These are phyloP conservation scores for Trichoderma lentiforme DNA, from an alignment of 2,329 filamentous ascomycete genomes.

Conservation along the genomic window DNA sequence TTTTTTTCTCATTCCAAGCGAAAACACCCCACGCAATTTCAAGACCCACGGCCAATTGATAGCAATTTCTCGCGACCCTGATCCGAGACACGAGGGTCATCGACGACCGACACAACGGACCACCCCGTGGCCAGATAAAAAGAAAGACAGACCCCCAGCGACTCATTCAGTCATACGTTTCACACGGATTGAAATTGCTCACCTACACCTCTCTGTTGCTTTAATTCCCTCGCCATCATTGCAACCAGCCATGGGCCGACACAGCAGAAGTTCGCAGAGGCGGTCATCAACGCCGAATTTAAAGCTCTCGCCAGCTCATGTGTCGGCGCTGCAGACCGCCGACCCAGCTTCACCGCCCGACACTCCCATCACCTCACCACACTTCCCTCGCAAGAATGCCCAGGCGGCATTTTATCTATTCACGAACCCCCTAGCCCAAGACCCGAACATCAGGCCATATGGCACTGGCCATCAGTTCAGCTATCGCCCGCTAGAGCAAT, in stretches of 20 bases:
- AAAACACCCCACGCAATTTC: conserved; percentile 14
- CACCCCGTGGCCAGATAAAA: conserved; percentile 15
- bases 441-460: conserved; percentile 42
- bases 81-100: conserved; percentile 17
- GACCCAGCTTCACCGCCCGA: conserved; percentile 48
- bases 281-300: conserved; percentile 43
- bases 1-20: conserved; percentile 12
- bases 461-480: conserved; percentile 43
- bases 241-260: conserved; percentile 17
- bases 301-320: conserved; percentile 32
- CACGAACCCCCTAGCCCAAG: conserved; percentile 31
- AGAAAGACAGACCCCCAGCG: conserved; percentile 14
- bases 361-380: conserved; percentile 42
- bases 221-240: neutral
- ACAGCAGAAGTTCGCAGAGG: conserved; percentile 31
- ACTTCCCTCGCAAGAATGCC: conserved; percentile 34
- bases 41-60: conserved; percentile 16
- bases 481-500: conserved; percentile 37
- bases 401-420: conserved; percentile 33
- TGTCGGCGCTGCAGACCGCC: conserved; percentile 25
- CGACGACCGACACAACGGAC: conserved; percentile 15
- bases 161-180: conserved; percentile 18
- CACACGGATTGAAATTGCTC: conserved; percentile 3
- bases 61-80: conserved; percentile 10
- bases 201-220: neutral